Evolutionary conservation across 345 rosid genomes (phyloP).

Genomic region (Pelargonium nanum): DNA sequence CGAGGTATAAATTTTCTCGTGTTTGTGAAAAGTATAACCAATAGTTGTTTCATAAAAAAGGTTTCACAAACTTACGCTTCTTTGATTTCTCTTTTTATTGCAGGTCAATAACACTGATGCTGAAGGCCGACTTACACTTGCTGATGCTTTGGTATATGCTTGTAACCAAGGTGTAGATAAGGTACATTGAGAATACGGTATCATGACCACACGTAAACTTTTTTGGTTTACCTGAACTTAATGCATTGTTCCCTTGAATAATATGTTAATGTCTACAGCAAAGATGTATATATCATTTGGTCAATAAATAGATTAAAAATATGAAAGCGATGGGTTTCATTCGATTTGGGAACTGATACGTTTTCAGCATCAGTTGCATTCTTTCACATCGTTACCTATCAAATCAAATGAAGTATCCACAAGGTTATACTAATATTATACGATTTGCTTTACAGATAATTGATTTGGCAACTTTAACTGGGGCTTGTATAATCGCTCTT

Average conservation of each 20-base stretch:
- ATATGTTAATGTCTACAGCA: too few species aligned
- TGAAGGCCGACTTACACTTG: conserved; percentile 95
- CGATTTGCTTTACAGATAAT: conserved; percentile 35
- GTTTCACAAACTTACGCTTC: too few species aligned
- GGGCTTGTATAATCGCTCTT: conserved; percentile 83
- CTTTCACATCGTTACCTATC: background rate
- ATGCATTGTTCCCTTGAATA: too few species aligned
- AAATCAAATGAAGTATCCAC: background rate
- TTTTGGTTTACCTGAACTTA: too few species aligned
- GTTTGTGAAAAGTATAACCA: too few species aligned
- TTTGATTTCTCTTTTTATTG: background rate
- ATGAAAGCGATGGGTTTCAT: too few species aligned
- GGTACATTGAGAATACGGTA: conserved; percentile 27
- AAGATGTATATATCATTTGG: too few species aligned
- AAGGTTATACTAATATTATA: too few species aligned
- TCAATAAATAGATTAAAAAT: too few species aligned
- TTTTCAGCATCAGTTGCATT: background rate
- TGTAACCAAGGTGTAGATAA: conserved; percentile 91
- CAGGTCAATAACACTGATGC: conserved; percentile 98
- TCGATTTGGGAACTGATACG: too few species aligned
- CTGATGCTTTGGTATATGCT: conserved; percentile 89
- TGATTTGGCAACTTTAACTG: conserved; percentile 88
- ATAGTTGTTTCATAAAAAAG: background rate
- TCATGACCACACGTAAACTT: too few species aligned
- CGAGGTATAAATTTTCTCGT: conserved; percentile 37